Base-by-base conservation (phyloP, 2,329 filamentous ascomycete genomes). In the Epichloe festucae region DNA sequence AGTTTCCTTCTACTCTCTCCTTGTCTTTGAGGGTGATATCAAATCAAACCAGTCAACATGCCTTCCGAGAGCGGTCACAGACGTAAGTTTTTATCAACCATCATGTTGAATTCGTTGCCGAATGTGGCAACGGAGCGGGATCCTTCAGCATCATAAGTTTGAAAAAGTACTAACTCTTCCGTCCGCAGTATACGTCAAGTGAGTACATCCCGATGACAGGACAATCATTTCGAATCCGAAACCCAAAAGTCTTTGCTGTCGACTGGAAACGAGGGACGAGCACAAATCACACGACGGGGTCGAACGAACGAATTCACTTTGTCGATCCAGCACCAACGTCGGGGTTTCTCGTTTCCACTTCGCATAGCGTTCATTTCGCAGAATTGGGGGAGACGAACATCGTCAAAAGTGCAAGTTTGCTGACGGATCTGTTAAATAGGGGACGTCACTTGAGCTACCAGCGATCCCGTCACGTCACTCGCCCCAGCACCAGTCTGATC, bases 391-490 rank as follows among this genome's bases (percentile, higher is more conserved):
- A 5, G 11, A 43, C 11, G 7, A 5, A 3, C 11, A n/a, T n/a
- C 23, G 14, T 45, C 2, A 6, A 39, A 36, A 27, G n/a, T 12
- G 21, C 36, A 51, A 50, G n/a, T 12, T 46, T 6, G 43, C 49
- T 51, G 49, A 51, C 43, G 43, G 36, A 46, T 34, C 35, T 38
- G 36, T 17, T 15, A 19, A 5, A 54, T 60, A 94, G 88, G 89
- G 91, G 89, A 80, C 90, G 89, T 77, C 91, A 97, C 84, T 79
- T 97, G 77, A 91, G 86, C 78, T 96, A 95, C 82, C 85, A 95
- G 82, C 87, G 91, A 75, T 86, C 85, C 73, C 91, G 94, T 81
- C 87, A 88, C 77, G 85, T 81, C 76, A 89, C 84, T 71, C 89
- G 87, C 80, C 85, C 91, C 65, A 84, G 85, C 76, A 94, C 87